Evolutionary conservation across 140 eudicot genomes (phyloP).

Genomic region (Flaveria floridana): DNA sequence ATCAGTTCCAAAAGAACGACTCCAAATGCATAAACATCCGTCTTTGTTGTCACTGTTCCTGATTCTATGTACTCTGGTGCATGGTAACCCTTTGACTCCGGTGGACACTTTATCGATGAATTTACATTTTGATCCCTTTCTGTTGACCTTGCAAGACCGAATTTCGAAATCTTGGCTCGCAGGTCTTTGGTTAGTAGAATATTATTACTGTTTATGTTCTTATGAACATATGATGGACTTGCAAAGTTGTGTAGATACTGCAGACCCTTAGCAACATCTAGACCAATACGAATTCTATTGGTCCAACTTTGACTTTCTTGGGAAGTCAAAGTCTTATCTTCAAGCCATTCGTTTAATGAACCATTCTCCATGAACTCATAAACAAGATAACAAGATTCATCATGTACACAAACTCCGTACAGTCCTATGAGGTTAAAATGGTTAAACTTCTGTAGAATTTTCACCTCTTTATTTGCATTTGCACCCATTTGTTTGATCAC

Average conservation of each 20-base stretch:
- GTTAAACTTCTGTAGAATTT: slow-evolving; percentile 51
- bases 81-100: slow-evolving; percentile 65
- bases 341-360: slow-evolving; percentile 61
- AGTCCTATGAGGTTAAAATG: slow-evolving; percentile 73
- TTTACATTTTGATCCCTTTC: slow-evolving; percentile 39
- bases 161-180: slow-evolving; percentile 77
- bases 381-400: slow-evolving; percentile 53
- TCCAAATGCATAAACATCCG: slow-evolving; percentile 84
- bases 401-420: slow-evolving; percentile 73
- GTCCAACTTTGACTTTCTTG: slow-evolving; percentile 52
- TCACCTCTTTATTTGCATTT: slow-evolving; percentile 58
- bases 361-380: slow-evolving; percentile 77
- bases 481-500: slow-evolving; percentile 62
- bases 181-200: slow-evolving; percentile 52
- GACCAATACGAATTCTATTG: slow-evolving; percentile 54
- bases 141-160: slow-evolving; percentile 55
- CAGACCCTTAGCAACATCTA: slow-evolving; percentile 78
- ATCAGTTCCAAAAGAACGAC: slow-evolving; percentile 72
- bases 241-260: slow-evolving; percentile 79
- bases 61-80: slow-evolving; percentile 70
- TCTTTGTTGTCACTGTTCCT: slow-evolving; percentile 56
- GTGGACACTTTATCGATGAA: slow-evolving; percentile 39
- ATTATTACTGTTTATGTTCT: slow-evolving; percentile 60
- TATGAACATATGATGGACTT: slow-evolving; percentile 77
- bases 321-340: slow-evolving; percentile 25